A percentile compares a stretch with the other conserved stretches of the same genome.
These are phyloP conservation scores for Oropetium thomaeum DNA, from an alignment of 176 grass and related monocot genomes.

Conservation along the genomic window DNA sequence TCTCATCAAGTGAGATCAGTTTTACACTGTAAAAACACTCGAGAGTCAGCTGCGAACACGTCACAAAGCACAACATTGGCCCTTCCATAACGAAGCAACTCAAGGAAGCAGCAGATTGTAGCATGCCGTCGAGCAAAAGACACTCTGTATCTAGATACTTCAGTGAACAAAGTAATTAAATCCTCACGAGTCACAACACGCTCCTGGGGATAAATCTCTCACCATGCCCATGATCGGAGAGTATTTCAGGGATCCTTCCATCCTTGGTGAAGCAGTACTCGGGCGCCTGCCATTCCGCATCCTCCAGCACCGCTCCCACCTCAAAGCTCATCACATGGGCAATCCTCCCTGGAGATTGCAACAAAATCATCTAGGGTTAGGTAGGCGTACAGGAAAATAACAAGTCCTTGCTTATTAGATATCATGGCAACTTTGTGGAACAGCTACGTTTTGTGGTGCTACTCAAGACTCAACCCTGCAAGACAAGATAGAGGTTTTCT, in stretches of 20 bases:
- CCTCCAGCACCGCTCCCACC: conserved; percentile 30
- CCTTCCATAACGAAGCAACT: no score
- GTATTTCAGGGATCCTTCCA: background rate
- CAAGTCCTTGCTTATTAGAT: background rate
- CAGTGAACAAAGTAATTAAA: background rate
- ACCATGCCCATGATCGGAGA: background rate
- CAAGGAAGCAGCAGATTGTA: no score
- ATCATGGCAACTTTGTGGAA: background rate
- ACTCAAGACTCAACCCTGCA: background rate
- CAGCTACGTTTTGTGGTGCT: background rate
- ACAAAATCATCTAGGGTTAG: background rate
- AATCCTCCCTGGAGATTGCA: background rate
- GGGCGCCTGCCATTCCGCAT: conserved; percentile 34
- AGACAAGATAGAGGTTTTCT: background rate
- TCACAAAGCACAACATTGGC: no score
- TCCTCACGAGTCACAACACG: conserved; percentile 3
- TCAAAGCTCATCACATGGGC: conserved; percentile 44
- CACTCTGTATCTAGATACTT: no score
- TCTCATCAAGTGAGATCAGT: no score
- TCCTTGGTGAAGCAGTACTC: conserved; percentile 40
- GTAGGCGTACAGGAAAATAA: background rate
- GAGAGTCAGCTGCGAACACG: no score
- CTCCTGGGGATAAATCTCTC: background rate
- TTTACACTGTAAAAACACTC: no score
- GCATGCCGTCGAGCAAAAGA: no score